Conservation (phyloP, 768 basidiomycete genomes). For the Tulasnella sp. region DNA sequence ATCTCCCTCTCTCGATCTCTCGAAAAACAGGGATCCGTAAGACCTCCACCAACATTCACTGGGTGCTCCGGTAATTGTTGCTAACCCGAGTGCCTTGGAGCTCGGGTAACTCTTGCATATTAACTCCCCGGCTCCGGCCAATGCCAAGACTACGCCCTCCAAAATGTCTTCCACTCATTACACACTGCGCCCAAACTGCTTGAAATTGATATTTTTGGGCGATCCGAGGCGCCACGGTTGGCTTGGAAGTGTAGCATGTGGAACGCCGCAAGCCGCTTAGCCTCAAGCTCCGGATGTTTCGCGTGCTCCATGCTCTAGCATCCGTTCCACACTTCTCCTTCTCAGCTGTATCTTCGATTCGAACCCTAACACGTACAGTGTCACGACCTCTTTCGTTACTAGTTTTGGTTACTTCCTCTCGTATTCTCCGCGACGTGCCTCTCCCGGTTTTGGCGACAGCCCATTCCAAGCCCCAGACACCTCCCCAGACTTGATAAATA, state of each 20-base stretch:
- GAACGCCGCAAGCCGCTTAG: background rate
- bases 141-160: background rate
- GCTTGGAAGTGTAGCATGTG: background rate
- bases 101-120: background rate
- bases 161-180: background rate
- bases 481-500: background rate
- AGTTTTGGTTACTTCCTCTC: background rate
- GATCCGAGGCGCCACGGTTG: background rate
- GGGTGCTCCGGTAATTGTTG: background rate
- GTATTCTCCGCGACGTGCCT: background rate
- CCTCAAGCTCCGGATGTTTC: background rate
- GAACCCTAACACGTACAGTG: background rate
- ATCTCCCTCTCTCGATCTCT: background rate
- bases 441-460: background rate
- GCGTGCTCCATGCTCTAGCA: background rate
- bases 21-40: background rate
- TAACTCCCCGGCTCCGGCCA: background rate
- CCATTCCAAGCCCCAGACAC: background rate
- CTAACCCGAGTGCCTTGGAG: background rate
- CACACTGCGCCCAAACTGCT: background rate
- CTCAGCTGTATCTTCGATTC: background rate
- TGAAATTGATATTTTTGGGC: background rate
- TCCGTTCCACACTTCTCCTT: background rate
- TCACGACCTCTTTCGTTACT: background rate
- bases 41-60: background rate